These are phyloP conservation scores for Stenogyne calaminthoides DNA, from an alignment of 305 asterid species.

Conservation along the genomic window DNA sequence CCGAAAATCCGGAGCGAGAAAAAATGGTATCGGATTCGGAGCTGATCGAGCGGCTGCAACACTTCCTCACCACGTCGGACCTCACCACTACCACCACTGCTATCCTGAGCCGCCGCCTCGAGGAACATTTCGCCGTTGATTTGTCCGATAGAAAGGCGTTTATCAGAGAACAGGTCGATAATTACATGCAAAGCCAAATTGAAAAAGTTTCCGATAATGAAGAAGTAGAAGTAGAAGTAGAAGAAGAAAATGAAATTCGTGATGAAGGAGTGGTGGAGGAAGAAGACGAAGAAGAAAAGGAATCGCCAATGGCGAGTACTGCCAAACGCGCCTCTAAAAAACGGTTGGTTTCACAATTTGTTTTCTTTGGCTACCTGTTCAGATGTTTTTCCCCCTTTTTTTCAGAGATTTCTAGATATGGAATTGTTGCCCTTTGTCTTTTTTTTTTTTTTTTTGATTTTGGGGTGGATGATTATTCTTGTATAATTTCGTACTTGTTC, in stretches of 20 bases:
- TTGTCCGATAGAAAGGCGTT: constrained; percentile 75
- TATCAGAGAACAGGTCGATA: constrained; percentile 78
- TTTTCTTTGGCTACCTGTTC: neutral
- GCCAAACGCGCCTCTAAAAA: constrained; percentile 35
- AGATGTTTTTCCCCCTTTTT: neutral
- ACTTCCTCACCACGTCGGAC: constrained; percentile 78
- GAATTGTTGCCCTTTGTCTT: neutral
- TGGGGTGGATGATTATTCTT: neutral
- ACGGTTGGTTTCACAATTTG: constrained; percentile 34
- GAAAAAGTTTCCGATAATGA: constrained; percentile 46
- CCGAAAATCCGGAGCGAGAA: constrained; percentile 30
- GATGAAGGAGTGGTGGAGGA: constrained; percentile 33
- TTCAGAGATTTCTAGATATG: constrained; percentile 13
- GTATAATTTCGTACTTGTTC: constrained; percentile 13
- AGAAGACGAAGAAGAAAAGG: constrained; percentile 27
- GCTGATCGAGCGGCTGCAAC: constrained; percentile 65
- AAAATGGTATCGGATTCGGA: constrained; percentile 74
- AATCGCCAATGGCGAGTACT: constrained; percentile 18
- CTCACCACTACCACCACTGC: constrained; percentile 69
- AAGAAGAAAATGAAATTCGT: neutral
- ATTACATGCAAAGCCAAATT: constrained; percentile 54
- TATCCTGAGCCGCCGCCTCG: constrained; percentile 74
- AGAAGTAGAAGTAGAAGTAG: constrained; percentile 17
- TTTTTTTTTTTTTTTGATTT: too few species aligned
- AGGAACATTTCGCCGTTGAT: constrained; percentile 80